Evolutionary conservation across 805 yeast genomes (phyloP).

Genomic region (Scheffersomyces stipitis): DNA sequence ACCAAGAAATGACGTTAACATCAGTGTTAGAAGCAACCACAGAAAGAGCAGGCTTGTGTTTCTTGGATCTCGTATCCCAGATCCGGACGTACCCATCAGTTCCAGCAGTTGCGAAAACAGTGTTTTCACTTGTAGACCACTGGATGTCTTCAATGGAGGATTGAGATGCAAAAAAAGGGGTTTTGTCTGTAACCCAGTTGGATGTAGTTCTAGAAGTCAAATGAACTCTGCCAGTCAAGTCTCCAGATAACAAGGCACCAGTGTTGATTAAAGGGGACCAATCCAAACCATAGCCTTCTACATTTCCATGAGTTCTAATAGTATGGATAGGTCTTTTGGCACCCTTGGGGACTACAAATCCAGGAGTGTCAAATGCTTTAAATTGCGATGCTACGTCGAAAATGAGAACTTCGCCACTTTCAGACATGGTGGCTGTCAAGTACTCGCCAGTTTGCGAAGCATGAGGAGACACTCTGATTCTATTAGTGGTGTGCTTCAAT

Average conservation of each 20-base stretch:
- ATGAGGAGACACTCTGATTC: conserved; percentile 82
- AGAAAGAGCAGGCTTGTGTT: conserved; percentile 86
- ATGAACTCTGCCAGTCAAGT: conserved; percentile 78
- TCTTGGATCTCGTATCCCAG: conserved; percentile 95
- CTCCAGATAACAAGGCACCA: conserved; percentile 87
- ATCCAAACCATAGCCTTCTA: conserved; percentile 96
- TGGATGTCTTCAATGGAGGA: conserved; percentile 94
- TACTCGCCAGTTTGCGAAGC: conserved; percentile 74
- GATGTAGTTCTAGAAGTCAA: conserved; percentile 74
- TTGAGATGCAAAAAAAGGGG: conserved; percentile 68
- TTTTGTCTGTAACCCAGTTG: conserved; percentile 82
- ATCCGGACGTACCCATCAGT: conserved; percentile 88
- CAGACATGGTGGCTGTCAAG: conserved; percentile 84
- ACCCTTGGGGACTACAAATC: conserved; percentile 73
- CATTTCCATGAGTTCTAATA: conserved; percentile 80
- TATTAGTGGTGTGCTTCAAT: conserved; percentile 79
- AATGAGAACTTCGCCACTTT: conserved; percentile 84
- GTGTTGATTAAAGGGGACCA: conserved; percentile 87
- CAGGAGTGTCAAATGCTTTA: conserved; percentile 86
- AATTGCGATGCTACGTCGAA: conserved; percentile 79
- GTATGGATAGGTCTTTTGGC: conserved; percentile 82
- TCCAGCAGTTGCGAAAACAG: conserved; percentile 95
- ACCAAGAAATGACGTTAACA: conserved; percentile 96
- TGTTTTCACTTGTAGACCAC: conserved; percentile 89
- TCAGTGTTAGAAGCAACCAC: conserved; percentile 79